phyloP scores from a whole-genome alignment of 495 filamentous ascomycete genomes.

The Penicillium fimorum region DNA sequence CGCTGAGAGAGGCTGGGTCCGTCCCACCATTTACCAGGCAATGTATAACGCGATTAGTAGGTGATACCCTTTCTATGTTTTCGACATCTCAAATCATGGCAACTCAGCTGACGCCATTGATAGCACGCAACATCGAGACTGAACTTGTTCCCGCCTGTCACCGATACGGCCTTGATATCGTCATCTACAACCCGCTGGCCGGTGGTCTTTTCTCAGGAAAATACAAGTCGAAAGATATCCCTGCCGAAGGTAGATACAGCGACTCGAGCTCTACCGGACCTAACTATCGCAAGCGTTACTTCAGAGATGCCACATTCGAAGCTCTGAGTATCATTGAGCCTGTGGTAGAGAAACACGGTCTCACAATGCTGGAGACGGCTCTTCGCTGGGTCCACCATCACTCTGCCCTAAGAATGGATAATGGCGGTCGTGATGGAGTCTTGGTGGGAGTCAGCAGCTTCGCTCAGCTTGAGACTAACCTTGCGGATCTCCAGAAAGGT shows the following conservation, averaged over 20 bases:
- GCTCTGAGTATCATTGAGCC: conserved; percentile 72
- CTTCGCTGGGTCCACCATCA: conserved; percentile 82
- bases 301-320: conserved; percentile 73
- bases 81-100: not conserved
- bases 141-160: conserved; percentile 76
- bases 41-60: conserved; percentile 63
- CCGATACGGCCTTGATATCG: conserved; percentile 80
- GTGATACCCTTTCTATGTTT: conserved; percentile 5
- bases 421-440: conserved; percentile 72
- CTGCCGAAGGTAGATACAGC: conserved; percentile 68
- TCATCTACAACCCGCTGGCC: conserved; percentile 82
- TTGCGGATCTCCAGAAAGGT: conserved; percentile 78
- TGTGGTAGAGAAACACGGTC: conserved; percentile 67
- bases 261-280: conserved; percentile 52
- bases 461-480: conserved; percentile 71
- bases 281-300: conserved; percentile 77
- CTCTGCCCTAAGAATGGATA: conserved; percentile 69
- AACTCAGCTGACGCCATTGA: conserved; percentile 47
- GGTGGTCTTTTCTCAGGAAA: conserved; percentile 83
- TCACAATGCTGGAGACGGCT: conserved; percentile 81
- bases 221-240: conserved; percentile 70
- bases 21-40: conserved; percentile 62
- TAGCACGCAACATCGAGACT: conserved; percentile 65
- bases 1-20: conserved; percentile 69
- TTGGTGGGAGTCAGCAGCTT: conserved; percentile 77